phyloP scores from a whole-genome alignment of 192 early-diverging fungal genomes.

The Phlyctochytrium arcticum region DNA sequence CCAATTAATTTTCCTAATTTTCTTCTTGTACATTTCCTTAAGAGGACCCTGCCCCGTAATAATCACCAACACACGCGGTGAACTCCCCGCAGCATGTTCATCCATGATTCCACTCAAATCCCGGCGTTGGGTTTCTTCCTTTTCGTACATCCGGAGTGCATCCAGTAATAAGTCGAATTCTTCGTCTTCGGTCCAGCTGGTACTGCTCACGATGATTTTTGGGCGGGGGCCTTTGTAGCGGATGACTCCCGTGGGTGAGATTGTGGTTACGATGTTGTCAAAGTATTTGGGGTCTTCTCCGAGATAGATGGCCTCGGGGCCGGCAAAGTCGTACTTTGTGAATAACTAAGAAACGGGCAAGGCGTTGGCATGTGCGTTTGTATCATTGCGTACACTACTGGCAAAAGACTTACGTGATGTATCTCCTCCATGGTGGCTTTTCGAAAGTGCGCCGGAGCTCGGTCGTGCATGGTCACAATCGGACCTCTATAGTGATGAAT shows the following conservation, averaged over 20 bases:
- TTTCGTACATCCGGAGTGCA: constrained; percentile 47
- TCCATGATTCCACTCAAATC: constrained; percentile 31
- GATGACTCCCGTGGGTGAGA: neutral
- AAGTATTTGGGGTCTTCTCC: neutral
- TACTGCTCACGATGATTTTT: constrained; percentile 79
- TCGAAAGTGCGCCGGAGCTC: constrained; percentile 73
- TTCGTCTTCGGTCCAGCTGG: constrained; percentile 95
- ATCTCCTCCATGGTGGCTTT: constrained; percentile 58
- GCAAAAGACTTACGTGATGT: constrained; percentile 61
- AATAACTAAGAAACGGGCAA: too few species aligned
- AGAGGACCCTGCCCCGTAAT: constrained; percentile 92
- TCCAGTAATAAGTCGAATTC: constrained; percentile 82
- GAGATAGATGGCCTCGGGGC: too few species aligned
- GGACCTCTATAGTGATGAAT: constrained; percentile 45
- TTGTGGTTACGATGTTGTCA: neutral
- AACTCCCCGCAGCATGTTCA: neutral
- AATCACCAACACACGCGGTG: constrained; percentile 61
- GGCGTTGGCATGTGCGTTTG: too few species aligned
- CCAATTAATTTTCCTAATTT: constrained; percentile 52
- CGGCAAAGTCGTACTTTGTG: too few species aligned
- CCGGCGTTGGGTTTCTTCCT: constrained; percentile 33
- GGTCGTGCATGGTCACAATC: constrained; percentile 77
- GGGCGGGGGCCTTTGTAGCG: too few species aligned
- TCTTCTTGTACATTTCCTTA: constrained; percentile 63
- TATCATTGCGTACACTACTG: too few species aligned